A percentile compares a stretch with the other conserved stretches of the same genome.
Evolutionary conservation across 2,329 filamentous ascomycete species (phyloP).

Genomic region (Cercospora sp.): DNA sequence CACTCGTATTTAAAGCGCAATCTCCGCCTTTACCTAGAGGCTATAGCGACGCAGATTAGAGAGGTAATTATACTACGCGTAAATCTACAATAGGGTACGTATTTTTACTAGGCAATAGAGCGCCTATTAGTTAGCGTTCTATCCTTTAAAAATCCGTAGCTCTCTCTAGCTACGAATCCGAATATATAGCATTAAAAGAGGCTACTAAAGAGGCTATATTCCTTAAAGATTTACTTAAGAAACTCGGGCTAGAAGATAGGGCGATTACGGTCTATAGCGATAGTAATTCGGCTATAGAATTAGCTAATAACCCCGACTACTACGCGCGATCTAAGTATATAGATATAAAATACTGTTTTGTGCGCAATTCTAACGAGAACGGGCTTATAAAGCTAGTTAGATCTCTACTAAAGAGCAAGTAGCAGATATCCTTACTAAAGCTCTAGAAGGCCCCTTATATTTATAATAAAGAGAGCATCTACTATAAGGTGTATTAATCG

Average conservation of each 20-base stretch:
- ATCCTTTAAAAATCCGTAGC: too few relatives aligned
- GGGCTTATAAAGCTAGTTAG: not conserved
- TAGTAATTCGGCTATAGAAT: conserved; percentile 14
- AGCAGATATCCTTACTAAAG: conserved; percentile 13
- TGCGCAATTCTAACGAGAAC: not conserved
- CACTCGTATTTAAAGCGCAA: conserved; percentile 11
- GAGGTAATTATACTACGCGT: conserved; percentile 9
- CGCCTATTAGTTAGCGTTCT: too few relatives aligned
- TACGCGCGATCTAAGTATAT: conserved; percentile 16
- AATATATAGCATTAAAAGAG: conserved; percentile 21
- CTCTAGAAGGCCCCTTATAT: conserved; percentile 4
- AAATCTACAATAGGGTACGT: not conserved
- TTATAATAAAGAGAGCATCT: not conserved
- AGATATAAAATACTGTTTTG: conserved; percentile 17
- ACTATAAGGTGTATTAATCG: not conserved
- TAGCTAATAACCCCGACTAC: conserved; percentile 12
- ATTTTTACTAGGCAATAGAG: too few relatives aligned
- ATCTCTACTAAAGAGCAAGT: not conserved
- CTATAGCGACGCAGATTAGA: conserved; percentile 5
- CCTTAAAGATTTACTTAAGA: conserved; percentile 16
- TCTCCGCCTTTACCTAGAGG: not conserved
- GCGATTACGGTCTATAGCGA: conserved; percentile 8
- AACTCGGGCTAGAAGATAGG: conserved; percentile 5
- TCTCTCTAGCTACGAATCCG: conserved; percentile 8
- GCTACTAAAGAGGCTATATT: conserved; percentile 13